Evolutionary conservation across 345 rosid genomes (phyloP), one percentile per base, ranked within the genome.

Genomic region (Jatropha curcas): DNA sequence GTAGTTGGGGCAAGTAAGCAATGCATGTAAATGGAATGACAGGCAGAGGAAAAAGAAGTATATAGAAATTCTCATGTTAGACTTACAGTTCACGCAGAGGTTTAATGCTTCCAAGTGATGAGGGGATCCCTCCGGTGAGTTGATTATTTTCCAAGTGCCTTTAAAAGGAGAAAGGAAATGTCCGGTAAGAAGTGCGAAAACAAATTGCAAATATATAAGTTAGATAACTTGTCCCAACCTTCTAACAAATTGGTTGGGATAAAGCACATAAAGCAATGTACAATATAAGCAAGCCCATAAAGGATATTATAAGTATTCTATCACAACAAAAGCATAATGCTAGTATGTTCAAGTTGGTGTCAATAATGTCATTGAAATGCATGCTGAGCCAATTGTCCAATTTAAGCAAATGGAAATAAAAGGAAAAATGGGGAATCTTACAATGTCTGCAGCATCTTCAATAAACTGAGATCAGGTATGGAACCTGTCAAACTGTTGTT

Each of bases 71-170:
- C 65, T 61, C 2, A 2, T 20, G 79, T 58, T 58, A 75, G 73
- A 81, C 99, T 91, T 84, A 89, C 98, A 91, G 83, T 85, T 95
- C 92, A 56, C 71, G 81, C 80, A 92, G 82, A 72, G 75, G 63
- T 33, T 34, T 74, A 59, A 92, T 68, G 77, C 67, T 83, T 78
- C 90, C 89, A 19, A 92, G 79, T 34, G 89, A 86, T 16, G 87
- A 5, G 53, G 94, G 92, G 74, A 92, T 87, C 70, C 5, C 65
- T 80, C 98, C 99, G 71, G 64, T 76, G 72, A 89, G 81, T 30
- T 72, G 84, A 63, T 92, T 95, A 82, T 88, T 83, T 79, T 95
- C 91, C 83, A 95, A 82, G 82, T 89, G 96, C 86, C 99, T 95
- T 73, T 43, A 60, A 64, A 62, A 31, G 51, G 52, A 61, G 72